Conservation (phyloP, 2,329 filamentous ascomycete species). For the Paracoccidioides brasiliensis region DNA sequence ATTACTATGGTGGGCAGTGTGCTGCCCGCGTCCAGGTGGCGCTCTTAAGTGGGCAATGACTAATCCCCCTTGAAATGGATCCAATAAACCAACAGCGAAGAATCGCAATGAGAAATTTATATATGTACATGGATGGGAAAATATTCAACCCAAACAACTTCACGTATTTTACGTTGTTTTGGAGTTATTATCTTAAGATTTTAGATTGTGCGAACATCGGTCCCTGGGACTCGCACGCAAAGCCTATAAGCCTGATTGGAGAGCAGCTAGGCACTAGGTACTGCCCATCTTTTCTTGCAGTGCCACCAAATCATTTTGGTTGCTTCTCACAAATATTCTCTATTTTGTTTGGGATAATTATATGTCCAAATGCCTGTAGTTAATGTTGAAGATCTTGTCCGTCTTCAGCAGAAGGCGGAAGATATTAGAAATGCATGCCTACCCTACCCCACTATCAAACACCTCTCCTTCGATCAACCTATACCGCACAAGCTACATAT, state of each 20-base stretch:
- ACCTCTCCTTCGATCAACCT: neutral
- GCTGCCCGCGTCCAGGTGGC: neutral
- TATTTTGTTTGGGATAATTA: conserved; percentile 4
- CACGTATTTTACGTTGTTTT: neutral
- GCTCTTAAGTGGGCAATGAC: neutral
- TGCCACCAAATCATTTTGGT: neutral
- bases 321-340: neutral
- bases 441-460: conserved; percentile 8
- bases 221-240: neutral
- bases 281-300: conserved; percentile 1
- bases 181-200: neutral
- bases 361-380: conserved; percentile 70
- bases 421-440: conserved; percentile 78
- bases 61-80: neutral
- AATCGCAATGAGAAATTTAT: neutral
- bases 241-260: neutral
- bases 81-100: neutral
- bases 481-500: neutral
- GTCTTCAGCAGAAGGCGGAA: conserved; percentile 74
- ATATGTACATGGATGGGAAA: neutral
- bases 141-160: neutral
- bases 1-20: neutral
- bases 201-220: neutral
- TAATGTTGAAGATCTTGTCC: conserved; percentile 75
- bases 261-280: neutral